A percentile compares a stretch with the other conserved stretches of the same genome.
phyloP scores from a whole-genome alignment of 768 basidiomycete species.

The Rhodocollybia butyracea region DNA sequence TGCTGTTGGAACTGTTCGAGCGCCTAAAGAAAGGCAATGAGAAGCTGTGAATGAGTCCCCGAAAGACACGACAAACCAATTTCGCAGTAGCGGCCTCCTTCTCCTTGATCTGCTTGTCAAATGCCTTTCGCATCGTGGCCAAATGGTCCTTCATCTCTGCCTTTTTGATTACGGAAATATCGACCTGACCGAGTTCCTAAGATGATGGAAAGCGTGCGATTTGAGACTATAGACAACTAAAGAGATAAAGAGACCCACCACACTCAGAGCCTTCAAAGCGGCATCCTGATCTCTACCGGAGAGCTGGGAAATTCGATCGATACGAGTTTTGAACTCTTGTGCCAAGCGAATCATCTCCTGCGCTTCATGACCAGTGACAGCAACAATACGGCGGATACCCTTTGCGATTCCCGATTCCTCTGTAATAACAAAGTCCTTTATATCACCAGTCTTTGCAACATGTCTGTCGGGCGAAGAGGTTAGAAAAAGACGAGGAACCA shows the following conservation, averaged over 20 bases:
- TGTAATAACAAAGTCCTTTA: constrained; percentile 92
- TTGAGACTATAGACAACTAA: neutral
- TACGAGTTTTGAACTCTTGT: constrained; percentile 53
- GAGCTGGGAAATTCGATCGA: constrained; percentile 59
- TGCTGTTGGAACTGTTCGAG: constrained; percentile 63
- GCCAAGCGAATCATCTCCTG: constrained; percentile 73
- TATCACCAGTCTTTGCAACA: constrained; percentile 94
- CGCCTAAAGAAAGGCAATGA: constrained; percentile 41
- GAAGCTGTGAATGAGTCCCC: neutral
- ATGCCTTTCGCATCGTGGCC: constrained; percentile 67
- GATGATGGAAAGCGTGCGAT: neutral
- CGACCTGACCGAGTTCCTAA: constrained; percentile 90
- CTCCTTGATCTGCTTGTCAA: constrained; percentile 85
- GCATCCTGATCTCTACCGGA: constrained; percentile 80
- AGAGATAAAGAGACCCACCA: constrained; percentile 44
- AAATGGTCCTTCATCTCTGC: constrained; percentile 75
- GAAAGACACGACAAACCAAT: constrained; percentile 39
- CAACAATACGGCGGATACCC: constrained; percentile 92
- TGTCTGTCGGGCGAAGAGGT: constrained; percentile 52
- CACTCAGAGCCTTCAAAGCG: constrained; percentile 76
- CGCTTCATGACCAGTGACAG: constrained; percentile 93
- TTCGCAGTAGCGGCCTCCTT: constrained; percentile 74
- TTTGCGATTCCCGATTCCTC: constrained; percentile 98
- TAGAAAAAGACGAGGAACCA: neutral
- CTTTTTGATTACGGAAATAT: constrained; percentile 86